Evolutionary conservation across 257 asterid species (phyloP).

Genomic region (Solanum pinnatisectum): DNA sequence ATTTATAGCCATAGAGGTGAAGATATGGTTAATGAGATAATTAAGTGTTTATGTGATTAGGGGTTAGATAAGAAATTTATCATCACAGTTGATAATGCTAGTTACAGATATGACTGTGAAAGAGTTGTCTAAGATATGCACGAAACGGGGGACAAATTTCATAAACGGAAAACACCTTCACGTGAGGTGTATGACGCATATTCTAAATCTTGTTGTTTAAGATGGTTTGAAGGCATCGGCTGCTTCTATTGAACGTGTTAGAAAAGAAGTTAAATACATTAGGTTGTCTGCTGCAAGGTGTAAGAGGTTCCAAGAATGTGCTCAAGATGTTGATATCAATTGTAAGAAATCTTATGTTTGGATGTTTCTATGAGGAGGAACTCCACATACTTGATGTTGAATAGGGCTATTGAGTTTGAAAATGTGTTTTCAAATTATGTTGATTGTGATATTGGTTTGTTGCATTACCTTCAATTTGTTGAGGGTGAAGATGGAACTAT

Average conservation of each 20-base stretch:
- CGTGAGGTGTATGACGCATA: too few species aligned
- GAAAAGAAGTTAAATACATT: background rate
- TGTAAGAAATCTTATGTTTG: background rate
- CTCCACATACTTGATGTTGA: background rate
- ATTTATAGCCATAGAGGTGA: background rate
- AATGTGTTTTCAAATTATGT: too few species aligned
- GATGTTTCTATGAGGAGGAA: background rate
- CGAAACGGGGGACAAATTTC: background rate
- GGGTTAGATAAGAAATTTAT: too few species aligned
- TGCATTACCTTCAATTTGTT: background rate
- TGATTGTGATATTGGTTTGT: background rate
- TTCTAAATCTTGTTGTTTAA: background rate
- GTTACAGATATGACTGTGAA: background rate
- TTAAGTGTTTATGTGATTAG: too few species aligned
- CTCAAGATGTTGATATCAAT: background rate
- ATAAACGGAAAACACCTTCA: background rate
- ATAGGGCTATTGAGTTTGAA: background rate
- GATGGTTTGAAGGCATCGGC: background rate
- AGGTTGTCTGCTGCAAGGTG: background rate
- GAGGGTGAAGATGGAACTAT: background rate
- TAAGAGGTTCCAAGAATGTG: background rate
- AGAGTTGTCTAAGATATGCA: background rate
- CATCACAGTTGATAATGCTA: background rate
- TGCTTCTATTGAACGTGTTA: background rate
- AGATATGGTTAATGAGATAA: background rate